Base-by-base conservation (phyloP, 2,329 filamentous ascomycete species). In the Ophiostoma triangulosporum region DNA sequence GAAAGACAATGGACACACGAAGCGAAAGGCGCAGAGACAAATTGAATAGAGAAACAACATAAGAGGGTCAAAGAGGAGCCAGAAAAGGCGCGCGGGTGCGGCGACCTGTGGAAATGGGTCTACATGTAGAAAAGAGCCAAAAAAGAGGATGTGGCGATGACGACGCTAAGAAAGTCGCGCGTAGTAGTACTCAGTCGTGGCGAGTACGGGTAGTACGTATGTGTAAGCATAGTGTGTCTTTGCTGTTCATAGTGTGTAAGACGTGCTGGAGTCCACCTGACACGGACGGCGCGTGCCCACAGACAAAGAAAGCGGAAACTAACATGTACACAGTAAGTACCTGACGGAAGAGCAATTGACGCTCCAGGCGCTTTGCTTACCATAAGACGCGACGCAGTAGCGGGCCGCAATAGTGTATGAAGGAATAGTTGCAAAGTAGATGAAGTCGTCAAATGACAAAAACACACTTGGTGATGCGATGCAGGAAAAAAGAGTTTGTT, bases 151-250 rank as follows among this genome's bases (percentile, higher is more conserved):
- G 29, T 33, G 46, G 45, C 43, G 52, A 56, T 56, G 55, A 57
- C 53, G 50, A 55, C 55, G 52, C 55, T 57, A 57, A 50, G 24
- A 50, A 38, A 48, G 46, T 48, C 46, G 46, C 46, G 46, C 29
- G 43, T 29, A 27, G 38, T 12, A 43, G 38, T 20, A 31, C 6
- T 31, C 17, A 40, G 38, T 24, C 14, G 38, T 26, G 11, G 38
- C 20, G 20, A 24, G 17, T 24, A 24, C n/a, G 12, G 4, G n/a
- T n/a, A n/a, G n/a, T n/a, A n/a, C n/a, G n/a, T n/a, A n/a, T n/a
- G n/a, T n/a, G n/a, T n/a, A n/a, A n/a, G n/a, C n/a, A 33, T 33
- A 6, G 31, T 33, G 3, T 8, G 31, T 33, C 31, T 33, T 14
- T 33, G 5, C 14, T 4, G 33, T 14, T 6, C 35, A 17, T 7